Evolutionary conservation across 2,329 filamentous ascomycete species (phyloP).

Genomic region (Aureobasidium sp.): DNA sequence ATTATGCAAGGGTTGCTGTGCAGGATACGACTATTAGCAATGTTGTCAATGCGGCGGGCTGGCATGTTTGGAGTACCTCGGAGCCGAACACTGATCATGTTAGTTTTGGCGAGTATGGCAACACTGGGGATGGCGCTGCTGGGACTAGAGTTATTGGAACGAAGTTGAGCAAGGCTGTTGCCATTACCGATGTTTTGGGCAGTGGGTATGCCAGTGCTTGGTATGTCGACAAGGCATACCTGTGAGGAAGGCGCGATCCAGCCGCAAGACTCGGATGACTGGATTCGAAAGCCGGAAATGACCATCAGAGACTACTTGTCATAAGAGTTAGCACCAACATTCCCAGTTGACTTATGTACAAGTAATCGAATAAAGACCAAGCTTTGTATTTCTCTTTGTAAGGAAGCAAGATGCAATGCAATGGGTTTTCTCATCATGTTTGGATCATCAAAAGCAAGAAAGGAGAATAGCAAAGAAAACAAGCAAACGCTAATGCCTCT

Average conservation of each 20-base stretch:
- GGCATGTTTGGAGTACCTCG: conserved; percentile 45
- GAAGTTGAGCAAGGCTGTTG: conserved; percentile 31
- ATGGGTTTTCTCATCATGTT: neutral
- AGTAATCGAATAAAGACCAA: neutral
- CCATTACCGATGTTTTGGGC: conserved; percentile 39
- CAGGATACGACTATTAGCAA: conserved; percentile 43
- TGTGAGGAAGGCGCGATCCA: conserved; percentile 5
- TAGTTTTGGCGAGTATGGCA: conserved; percentile 50
- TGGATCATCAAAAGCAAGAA: neutral
- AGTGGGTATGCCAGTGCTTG: conserved; percentile 26
- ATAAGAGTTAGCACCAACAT: neutral
- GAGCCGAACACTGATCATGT: conserved; percentile 44
- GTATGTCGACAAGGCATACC: conserved; percentile 38
- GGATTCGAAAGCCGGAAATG: neutral
- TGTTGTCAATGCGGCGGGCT: conserved; percentile 52
- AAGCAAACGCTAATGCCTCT: neutral
- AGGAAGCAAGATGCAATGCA: neutral
- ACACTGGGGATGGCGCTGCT: conserved; percentile 47
- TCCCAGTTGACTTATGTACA: neutral
- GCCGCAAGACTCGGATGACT: neutral
- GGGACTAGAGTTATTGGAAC: conserved; percentile 43
- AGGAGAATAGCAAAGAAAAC: neutral
- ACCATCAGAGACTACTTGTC: neutral
- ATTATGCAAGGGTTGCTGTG: conserved; percentile 44
- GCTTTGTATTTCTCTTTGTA: neutral